These are phyloP conservation scores for Penicillium sp. DNA, from an alignment of 2,329 filamentous ascomycete genomes.

Conservation along the genomic window DNA sequence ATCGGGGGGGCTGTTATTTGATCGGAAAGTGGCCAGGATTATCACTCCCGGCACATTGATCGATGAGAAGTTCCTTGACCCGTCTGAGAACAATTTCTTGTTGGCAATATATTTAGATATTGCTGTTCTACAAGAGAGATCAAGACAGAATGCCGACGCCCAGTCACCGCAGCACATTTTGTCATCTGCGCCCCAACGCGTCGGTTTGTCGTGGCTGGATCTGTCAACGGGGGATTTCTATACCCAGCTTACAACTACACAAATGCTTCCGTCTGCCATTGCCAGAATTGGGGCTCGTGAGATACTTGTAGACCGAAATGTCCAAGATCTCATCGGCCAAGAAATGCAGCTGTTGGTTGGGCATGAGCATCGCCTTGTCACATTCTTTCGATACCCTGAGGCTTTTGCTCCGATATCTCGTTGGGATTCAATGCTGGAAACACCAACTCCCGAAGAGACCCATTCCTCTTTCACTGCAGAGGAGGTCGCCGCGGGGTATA, in stretches of 20 bases:
- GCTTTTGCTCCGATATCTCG: conserved; percentile 53
- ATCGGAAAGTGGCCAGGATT: conserved; percentile 79
- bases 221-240: conserved; percentile 92
- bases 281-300: conserved; percentile 81
- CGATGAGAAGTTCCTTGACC: conserved; percentile 96
- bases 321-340: conserved; percentile 58
- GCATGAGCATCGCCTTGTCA: conserved; percentile 72
- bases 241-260: conserved; percentile 70
- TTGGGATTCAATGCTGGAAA: conserved; percentile 77
- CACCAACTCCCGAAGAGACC: conserved; percentile 57
- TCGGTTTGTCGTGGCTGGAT: conserved; percentile 91
- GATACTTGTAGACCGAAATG: conserved; percentile 69
- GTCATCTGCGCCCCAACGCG: conserved; percentile 40
- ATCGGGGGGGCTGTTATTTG: conserved; percentile 75
- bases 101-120: conserved; percentile 68
- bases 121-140: conserved; percentile 16
- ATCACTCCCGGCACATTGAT: conserved; percentile 94
- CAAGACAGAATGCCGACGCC: conserved; percentile 21
- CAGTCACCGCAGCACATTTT: conserved; percentile 30
- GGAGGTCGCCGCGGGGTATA: conserved; percentile 73
- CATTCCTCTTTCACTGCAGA: conserved; percentile 59
- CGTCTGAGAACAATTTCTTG: conserved; percentile 88
- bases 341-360: conserved; percentile 65
- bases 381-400: conserved; percentile 58
- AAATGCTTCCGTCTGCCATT: conserved; percentile 72